Conservation (phyloP, 2,329 filamentous ascomycete genomes). For the Penicillium sp. region DNA sequence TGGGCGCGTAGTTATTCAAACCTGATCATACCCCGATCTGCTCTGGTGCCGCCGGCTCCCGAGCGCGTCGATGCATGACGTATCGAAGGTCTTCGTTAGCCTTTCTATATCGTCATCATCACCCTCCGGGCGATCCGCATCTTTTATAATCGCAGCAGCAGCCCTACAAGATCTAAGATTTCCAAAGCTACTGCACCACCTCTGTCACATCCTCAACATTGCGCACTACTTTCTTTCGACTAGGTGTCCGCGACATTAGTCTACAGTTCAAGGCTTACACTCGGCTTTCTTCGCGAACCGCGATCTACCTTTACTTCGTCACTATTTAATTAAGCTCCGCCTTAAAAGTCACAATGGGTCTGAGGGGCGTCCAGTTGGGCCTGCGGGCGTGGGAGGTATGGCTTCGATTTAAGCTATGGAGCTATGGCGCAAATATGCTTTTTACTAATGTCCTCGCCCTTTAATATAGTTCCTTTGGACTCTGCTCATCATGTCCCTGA, state of each 20-base stretch:
- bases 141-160: conserved; percentile 27
- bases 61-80: conserved; percentile 37
- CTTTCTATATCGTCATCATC: conserved; percentile 37
- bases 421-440: background rate
- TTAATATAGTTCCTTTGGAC: conserved; percentile 59
- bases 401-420: background rate
- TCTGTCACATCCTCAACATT: conserved; percentile 3
- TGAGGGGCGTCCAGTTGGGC: conserved; percentile 35
- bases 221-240: background rate
- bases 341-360: conserved; percentile 30
- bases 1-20: background rate
- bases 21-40: conserved; percentile 5
- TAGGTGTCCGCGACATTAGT: background rate
- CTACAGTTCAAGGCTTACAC: background rate
- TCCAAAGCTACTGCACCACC: conserved; percentile 7
- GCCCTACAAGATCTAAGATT: background rate
- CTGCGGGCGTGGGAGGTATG: conserved; percentile 41
- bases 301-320: conserved; percentile 8
- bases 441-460: conserved; percentile 8
- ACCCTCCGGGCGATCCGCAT: conserved; percentile 37
- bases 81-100: conserved; percentile 28
- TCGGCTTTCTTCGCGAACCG: background rate
- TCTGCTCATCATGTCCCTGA: conserved; percentile 62
- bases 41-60: conserved; percentile 22
- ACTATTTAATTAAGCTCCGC: background rate